Conservation (phyloP, 345 rosid genomes). For the Moricandia moricandioides region DNA sequence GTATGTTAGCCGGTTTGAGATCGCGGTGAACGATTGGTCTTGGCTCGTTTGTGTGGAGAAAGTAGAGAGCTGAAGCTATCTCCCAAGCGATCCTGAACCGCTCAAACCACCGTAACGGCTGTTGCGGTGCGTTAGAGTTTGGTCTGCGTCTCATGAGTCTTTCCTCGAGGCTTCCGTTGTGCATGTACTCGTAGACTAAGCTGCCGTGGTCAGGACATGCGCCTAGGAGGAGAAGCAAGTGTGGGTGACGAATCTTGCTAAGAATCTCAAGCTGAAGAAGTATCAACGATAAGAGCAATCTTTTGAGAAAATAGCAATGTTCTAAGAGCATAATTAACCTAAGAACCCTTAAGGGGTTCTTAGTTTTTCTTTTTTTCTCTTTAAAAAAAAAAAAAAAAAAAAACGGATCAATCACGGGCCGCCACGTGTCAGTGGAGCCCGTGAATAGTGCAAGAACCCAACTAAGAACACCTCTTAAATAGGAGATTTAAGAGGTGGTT, state of each 20-base stretch:
- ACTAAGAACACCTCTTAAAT: too few species aligned
- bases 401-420: too few species aligned
- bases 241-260: slow-evolving; percentile 83
- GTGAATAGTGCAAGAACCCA: too few species aligned
- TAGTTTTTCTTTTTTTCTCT: too few species aligned
- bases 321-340: too few species aligned
- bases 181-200: slow-evolving; percentile 83
- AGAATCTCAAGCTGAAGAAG: slow-evolving; percentile 71
- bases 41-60: slow-evolving; percentile 78
- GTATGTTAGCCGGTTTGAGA: slow-evolving; percentile 87
- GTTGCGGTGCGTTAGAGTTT: slow-evolving; percentile 24
- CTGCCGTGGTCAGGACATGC: slow-evolving; percentile 80
- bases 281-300: neutral
- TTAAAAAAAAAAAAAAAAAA: too few species aligned
- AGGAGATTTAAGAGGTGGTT: too few species aligned
- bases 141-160: slow-evolving; percentile 49
- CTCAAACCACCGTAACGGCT: slow-evolving; percentile 69
- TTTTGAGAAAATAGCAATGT: neutral
- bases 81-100: slow-evolving; percentile 82
- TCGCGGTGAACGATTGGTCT: slow-evolving; percentile 81
- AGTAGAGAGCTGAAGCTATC: slow-evolving; percentile 73
- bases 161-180: slow-evolving; percentile 86
- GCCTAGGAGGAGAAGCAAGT: slow-evolving; percentile 87
- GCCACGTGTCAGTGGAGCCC: too few species aligned
- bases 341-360: too few species aligned